Percentiles rank a stretch among this genome's conserved stretches.
These are phyloP conservation scores for Uronychia binucleata DNA, from an alignment of 73 alveolate genomes.

Conservation along the genomic window DNA sequence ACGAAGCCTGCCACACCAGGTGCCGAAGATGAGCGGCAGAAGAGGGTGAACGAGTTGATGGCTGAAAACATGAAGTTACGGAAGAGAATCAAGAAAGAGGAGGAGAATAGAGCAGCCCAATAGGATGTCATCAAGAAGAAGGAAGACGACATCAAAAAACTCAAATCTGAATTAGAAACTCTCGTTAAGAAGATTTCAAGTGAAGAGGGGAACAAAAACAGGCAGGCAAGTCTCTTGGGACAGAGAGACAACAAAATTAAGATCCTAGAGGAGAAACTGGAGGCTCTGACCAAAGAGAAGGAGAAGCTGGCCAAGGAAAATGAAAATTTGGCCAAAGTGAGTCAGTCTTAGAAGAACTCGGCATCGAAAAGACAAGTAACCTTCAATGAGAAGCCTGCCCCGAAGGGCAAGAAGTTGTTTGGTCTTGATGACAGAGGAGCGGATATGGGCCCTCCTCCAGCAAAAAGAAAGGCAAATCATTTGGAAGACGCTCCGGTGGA, in stretches of 20 bases:
- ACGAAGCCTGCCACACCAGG: neutral
- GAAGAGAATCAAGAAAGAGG: slow-evolving; percentile 7
- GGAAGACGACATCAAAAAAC: slow-evolving; percentile 3
- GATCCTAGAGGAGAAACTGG: slow-evolving; percentile 2
- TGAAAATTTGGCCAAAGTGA: neutral
- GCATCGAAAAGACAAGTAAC: neutral
- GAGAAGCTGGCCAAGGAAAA: neutral
- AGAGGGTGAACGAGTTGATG: slow-evolving; percentile 8
- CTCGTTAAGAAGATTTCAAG: neutral
- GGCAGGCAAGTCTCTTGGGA: neutral
- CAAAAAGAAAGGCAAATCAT: neutral
- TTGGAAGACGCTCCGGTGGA: no score
- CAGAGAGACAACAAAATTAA: slow-evolving; percentile 11
- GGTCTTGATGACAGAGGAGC: neutral
- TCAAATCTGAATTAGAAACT: neutral
- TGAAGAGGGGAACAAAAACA: slow-evolving; percentile 7
- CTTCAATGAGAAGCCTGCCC: neutral
- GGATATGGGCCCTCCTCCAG: neutral
- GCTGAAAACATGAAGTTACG: neutral
- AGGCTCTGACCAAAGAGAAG: neutral
- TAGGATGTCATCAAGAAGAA: slow-evolving; percentile 12
- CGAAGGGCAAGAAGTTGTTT: neutral
- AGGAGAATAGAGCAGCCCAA: slow-evolving; percentile 1
- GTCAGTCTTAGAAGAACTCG: neutral
- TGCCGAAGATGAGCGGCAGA: neutral